Base-by-base conservation (phyloP, 495 filamentous ascomycete genomes). In the Astrocystis sublimbata region DNA sequence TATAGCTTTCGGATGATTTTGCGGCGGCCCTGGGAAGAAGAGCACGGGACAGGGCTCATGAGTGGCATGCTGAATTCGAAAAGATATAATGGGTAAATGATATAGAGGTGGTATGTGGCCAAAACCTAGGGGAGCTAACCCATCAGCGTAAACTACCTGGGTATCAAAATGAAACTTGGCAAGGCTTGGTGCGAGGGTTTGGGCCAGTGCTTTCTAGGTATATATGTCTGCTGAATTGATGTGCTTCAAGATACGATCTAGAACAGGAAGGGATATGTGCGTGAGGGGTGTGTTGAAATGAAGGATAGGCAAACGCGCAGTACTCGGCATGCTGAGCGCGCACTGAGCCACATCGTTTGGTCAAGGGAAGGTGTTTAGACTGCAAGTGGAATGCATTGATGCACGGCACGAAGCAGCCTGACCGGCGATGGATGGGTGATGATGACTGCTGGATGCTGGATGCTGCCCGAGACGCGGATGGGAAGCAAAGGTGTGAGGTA, bases 1-100 rank as follows among this genome's bases (percentile, higher is more conserved):
- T 52, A 52, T 2, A 59, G 36, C 54, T 41, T 51, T 12, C 49
- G 36, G 10, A 47, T 49, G 41, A 59, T 59, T 15, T 54, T 64
- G 45, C 36, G 33, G 35, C 28, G 47, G 3, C 62, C 56, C 49
- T 45, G 55, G 2, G 49, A 51, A 10, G 60, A 56, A 31, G 60
- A 62, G 45, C 26, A 54, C 9, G 60, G 50, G 23, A 26, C 26
- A 40, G 40, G 40, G 41, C 19, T n/a, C 28, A 12, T 31, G 41
- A 56, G 15, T 28, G 60, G 21, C 60, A 55, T 62, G 15, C 28
- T 54, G 50, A 4, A 30, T 47, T n/a, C 5, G 51, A 15, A 9
- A 40, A 55, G 15, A 49, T 8, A 36, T n/a, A n/a, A n/a, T n/a
- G n/a, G n/a, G n/a, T n/a, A n/a, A n/a, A n/a, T n/a, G 15, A 30